Conservation (phyloP, 2,329 filamentous ascomycete genomes). For the Arthrobotrys sinensis region DNA sequence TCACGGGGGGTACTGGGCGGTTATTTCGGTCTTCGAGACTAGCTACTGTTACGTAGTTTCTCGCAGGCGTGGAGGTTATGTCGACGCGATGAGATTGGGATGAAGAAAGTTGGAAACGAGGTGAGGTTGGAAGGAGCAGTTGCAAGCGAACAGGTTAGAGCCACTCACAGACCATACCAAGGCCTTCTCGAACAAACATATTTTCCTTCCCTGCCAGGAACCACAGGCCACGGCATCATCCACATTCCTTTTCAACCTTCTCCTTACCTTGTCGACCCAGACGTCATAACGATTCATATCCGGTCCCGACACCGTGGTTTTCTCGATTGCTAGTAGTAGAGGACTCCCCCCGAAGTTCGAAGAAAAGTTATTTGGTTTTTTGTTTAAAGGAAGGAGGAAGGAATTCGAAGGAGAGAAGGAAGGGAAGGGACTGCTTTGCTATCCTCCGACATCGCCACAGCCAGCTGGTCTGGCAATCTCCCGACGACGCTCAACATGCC, state of each 20-base stretch:
- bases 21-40: too few species aligned
- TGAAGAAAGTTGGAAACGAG: conserved; percentile 14
- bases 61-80: neutral
- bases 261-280: conserved; percentile 11
- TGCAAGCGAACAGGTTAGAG: conserved; percentile 33
- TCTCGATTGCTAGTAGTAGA: conserved; percentile 39
- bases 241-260: conserved; percentile 52
- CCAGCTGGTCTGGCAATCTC: conserved; percentile 61
- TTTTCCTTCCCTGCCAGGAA: conserved; percentile 22
- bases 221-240: conserved; percentile 23
- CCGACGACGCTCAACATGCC: conserved; percentile 55
- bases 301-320: conserved; percentile 47
- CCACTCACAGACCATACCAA: neutral
- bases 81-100: conserved; percentile 46
- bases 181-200: conserved; percentile 43
- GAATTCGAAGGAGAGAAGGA: neutral
- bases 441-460: conserved; percentile 35
- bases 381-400: neutral
- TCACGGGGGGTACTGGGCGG: neutral
- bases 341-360: conserved; percentile 3
- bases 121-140: conserved; percentile 35
- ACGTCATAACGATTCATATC: conserved; percentile 21
- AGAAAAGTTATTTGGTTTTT: conserved; percentile 3
- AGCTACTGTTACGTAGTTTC: too few species aligned
- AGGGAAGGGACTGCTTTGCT: conserved; percentile 1